Base-by-base conservation (phyloP, 345 rosid species). In the Sisymbrium altissimum region DNA sequence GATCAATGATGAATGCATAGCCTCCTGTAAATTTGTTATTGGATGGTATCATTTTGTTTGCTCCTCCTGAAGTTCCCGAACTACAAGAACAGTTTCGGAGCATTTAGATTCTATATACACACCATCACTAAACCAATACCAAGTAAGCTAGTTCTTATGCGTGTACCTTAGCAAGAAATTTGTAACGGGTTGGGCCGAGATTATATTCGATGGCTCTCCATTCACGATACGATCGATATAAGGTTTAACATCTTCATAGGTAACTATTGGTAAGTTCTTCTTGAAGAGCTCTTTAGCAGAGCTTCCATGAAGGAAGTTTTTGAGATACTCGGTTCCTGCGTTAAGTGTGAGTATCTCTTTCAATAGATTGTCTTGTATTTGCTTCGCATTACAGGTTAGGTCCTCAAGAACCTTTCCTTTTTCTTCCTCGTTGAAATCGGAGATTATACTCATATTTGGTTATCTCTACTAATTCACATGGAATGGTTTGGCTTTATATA, bases 11-110 rank as follows among this genome's bases (percentile, higher is more conserved):
- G 46, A 59, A 59, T 5, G 64, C 14, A 6, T 18, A 19, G 14
- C 23, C 23, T 23, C 38, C 45, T 7, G 38, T 5, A 2, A 2
- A 19, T 11, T 59, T 59, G 3, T 18, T 14, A 7, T 59, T 87
- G 7, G 86, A 85, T 25, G 92, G 96, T 83, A 89, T 78, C 77
- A 84, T 41, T 72, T 89, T 89, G 13, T 84, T 86, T 49, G 78
- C 80, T 33, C 95, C 90, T 18, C 88, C 92, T 2, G 95, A 89
- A 40, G 88, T 87, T 18, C 92, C 89, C 40, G 40, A 36, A 36
- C 40, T 36, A 36, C 40, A 23, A 23, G 2, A 23, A 23, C 25
- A 23, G 25, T 23, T 23, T 1, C 25, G 3, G 25, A 23, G 25
- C 25, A 23, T 23, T 23, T 23, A 23, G 25, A n/a, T 23, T 23